Conservation (phyloP, 495 filamentous ascomycete genomes). For the Daldinia childiae region DNA sequence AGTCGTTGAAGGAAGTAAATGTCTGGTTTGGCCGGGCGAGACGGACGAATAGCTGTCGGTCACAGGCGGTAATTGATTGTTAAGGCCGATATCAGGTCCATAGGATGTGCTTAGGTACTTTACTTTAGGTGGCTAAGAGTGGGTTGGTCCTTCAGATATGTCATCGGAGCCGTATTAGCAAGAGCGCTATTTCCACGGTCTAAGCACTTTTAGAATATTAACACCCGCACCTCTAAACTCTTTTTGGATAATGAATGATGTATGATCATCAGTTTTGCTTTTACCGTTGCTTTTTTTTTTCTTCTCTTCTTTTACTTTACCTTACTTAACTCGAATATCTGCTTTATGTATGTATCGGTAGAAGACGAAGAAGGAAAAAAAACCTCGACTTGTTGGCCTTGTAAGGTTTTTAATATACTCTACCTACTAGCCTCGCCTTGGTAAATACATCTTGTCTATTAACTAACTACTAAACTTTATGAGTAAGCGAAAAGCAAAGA, state of each 20-base stretch:
- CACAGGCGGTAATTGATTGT: constrained; percentile 13
- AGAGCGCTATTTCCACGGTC: not conserved
- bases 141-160: not conserved
- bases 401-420: not conserved
- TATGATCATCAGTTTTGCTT: not conserved
- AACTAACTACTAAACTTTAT: not conserved
- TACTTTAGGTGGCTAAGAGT: not conserved
- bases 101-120: constrained; percentile 1
- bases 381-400: not conserved
- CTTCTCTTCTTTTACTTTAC: too few relatives aligned
- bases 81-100: constrained; percentile 33
- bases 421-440: not conserved
- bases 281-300: not conserved
- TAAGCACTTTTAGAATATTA: constrained; percentile 3
- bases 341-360: not conserved
- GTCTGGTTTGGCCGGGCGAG: constrained; percentile 18
- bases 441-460: not conserved
- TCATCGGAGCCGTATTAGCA: not conserved
- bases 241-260: constrained; percentile 23
- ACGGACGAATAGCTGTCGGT: constrained; percentile 27
- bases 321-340: too few relatives aligned
- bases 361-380: not conserved
- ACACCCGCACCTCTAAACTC: constrained; percentile 18
- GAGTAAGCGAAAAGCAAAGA: not conserved
- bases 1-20: constrained; percentile 14